Conservation (phyloP, 345 rosid species). For the Populus nigra region DNA sequence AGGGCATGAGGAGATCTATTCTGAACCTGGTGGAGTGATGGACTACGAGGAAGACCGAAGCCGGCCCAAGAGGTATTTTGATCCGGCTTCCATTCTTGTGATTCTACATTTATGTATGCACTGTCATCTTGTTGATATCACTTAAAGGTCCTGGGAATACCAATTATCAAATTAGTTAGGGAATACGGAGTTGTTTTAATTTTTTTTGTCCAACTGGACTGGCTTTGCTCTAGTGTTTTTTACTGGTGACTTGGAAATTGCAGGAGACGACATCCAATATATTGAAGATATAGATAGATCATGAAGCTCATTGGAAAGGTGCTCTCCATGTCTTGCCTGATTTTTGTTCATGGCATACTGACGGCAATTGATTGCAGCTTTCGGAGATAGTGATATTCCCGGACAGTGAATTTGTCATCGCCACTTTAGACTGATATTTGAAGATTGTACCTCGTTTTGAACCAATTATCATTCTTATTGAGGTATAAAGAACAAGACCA, state of each 20-base stretch:
- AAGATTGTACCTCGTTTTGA: constrained; percentile 22
- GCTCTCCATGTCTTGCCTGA: constrained; percentile 22
- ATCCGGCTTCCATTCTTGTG: constrained; percentile 1
- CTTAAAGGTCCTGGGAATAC: neutral
- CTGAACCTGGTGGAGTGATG: constrained; percentile 99
- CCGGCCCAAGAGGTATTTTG: constrained; percentile 82
- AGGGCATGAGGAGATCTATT: constrained; percentile 85
- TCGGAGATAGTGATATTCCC: constrained; percentile 22
- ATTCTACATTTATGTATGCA: neutral
- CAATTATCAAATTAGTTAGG: neutral
- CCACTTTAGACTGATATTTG: constrained; percentile 22
- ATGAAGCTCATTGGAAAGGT: constrained; percentile 20
- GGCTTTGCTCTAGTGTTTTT: neutral
- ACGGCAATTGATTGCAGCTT: constrained; percentile 24
- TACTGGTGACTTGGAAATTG: constrained; percentile 21
- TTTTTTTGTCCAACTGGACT: neutral
- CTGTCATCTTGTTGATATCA: neutral
- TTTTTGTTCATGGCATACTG: constrained; percentile 31
- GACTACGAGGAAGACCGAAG: constrained; percentile 89
- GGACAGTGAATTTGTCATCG: constrained; percentile 20
- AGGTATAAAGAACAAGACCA: constrained; percentile 25
- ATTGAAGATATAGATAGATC: constrained; percentile 39
- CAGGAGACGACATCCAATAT: constrained; percentile 79
- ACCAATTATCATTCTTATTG: constrained; percentile 27
- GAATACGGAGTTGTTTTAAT: neutral